Evolutionary conservation across 225 moss, liverwort and hornwort species (phyloP).

Genomic region (Physcomitrellopsis africana): DNA sequence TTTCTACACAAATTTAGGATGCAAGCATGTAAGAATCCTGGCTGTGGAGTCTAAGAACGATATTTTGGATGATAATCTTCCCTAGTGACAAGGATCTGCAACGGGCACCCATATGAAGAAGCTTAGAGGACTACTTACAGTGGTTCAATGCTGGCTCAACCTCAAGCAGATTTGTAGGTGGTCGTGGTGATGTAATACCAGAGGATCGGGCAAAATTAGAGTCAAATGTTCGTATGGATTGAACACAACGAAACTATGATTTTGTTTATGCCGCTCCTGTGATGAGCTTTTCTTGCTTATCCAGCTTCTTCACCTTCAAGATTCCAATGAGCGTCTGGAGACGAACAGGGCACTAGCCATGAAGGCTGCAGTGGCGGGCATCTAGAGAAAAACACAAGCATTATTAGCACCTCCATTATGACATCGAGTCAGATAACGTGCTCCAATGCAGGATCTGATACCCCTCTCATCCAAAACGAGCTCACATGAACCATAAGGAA

Average conservation of each 20-base stretch:
- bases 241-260: slow-evolving; percentile 30
- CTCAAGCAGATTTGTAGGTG: not conserved
- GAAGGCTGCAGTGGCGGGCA: slow-evolving; percentile 90
- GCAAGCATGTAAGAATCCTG: not conserved
- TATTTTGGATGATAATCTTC: not conserved
- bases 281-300: slow-evolving; percentile 94
- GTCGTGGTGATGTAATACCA: slow-evolving; percentile 19
- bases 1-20: slow-evolving; percentile 1
- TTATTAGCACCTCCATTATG: not conserved
- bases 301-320: slow-evolving; percentile 88
- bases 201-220: slow-evolving; percentile 25
- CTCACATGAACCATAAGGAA: not conserved
- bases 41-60: not conserved
- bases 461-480: not conserved
- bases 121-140: slow-evolving; percentile 3
- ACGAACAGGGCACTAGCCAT: slow-evolving; percentile 83
- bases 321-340: slow-evolving; percentile 84
- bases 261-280: slow-evolving; percentile 65
- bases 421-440: not conserved
- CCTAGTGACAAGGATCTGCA: slow-evolving; percentile 6
- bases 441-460: not conserved
- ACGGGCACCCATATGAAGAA: slow-evolving; percentile 16
- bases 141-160: not conserved
- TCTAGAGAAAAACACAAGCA: slow-evolving; percentile 45
- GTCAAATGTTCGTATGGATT: slow-evolving; percentile 17